Evolutionary conservation across 176 grass and related monocot species (phyloP), one percentile per base, ranked within the genome.

Genomic region (Bromus sterilis): DNA sequence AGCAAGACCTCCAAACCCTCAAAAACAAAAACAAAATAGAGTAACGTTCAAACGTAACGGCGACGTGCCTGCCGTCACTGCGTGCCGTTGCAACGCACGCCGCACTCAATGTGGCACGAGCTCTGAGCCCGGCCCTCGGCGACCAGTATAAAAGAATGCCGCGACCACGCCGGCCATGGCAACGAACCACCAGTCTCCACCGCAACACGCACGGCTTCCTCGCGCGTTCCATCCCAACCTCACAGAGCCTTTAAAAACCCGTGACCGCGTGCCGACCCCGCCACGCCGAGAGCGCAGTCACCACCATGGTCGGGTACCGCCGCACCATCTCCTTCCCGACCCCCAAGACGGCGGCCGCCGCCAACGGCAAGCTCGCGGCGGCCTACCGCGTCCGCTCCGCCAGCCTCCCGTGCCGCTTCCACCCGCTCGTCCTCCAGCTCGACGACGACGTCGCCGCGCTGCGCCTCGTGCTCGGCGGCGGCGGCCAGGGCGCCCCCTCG

Each of bases 401-500:
- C 16, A 97, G 91, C 81, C 88, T 97, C 43, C 93, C 93, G 0
- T 85, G 86, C 83, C 87, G 90, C 78, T 93, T 97, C 90, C 91
- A 97, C 90, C 93, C 91, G 56, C 86, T 97, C 18, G 65, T 93
- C 20, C 49, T 44, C 11, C 85, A 91, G 76, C 87, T 97, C 64
- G 85, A 93, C 65, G 90, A 93, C 82, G 90, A 88, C 76, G 90
- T 97, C 34, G 85, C 85, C 23, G 84, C 85, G 11, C 85, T 93
- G 71, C 74, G 76, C 75, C 79, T 97, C 77, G 80, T 89, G 43
- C 9, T 86, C 64, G 60, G 61, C 78, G 37, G 26, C 49, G 12
- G 48, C 28, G 42, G 58, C 73, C 74, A 66, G 36, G 14, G n/a
- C n/a, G n/a, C 71, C 28, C 26, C 67, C 15, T 11, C 62, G 57